Base-by-base conservation (phyloP, 1,284 basidiomycete genomes). In the Paramarasmius palmivorus region DNA sequence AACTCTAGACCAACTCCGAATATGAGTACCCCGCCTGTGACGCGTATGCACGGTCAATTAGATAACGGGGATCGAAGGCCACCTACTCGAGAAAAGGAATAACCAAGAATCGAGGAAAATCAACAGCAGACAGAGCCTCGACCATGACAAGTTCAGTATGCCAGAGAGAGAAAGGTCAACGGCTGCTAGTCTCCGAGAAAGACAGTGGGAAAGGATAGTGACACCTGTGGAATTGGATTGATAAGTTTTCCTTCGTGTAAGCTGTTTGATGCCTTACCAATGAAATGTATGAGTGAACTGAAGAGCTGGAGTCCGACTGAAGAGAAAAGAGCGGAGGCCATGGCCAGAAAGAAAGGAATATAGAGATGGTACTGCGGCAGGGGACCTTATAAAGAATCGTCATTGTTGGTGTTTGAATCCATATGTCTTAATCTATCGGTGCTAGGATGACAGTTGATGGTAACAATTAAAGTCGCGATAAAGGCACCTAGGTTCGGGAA, bases 1-100 rank as follows among this genome's bases (percentile, higher is more conserved):
- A 57, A 52, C 49, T 72, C 67, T 19, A 73, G 59, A 2, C 72
- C 72, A n/a, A 73, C 57, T 2, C 70, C 72, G 48, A 71, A 71
- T 15, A 68, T 60, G n/a, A 73, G 53, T 6, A 72, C 57, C 14
- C 66, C 68, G 48, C 69, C 72, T 73, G 52, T 10, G 36, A 35
- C 7, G 48, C 19, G 39, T n/a, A 2, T 5, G 48, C 17, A 46
- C 17, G n/a, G 32, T 22, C 10, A 40, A n/a, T 39, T 23, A 10
- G 15, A 26, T n/a, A 10, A 15, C 29, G 29, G 25, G 23, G 36
- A 17, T 40, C 34, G 52, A 41, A 22, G 40, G 22, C 29, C 4
- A 56, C 69, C 42, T 50, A 73, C 72, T 67, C 1, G 65, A 59
- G n/a, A 73, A 63, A 20, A 72, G 45, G 57, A 73, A 72, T 9